A percentile compares a stretch with the other conserved stretches of the same genome.
These are phyloP conservation scores for Suillus bovinus DNA, from an alignment of 768 basidiomycete genomes.

Conservation along the genomic window DNA sequence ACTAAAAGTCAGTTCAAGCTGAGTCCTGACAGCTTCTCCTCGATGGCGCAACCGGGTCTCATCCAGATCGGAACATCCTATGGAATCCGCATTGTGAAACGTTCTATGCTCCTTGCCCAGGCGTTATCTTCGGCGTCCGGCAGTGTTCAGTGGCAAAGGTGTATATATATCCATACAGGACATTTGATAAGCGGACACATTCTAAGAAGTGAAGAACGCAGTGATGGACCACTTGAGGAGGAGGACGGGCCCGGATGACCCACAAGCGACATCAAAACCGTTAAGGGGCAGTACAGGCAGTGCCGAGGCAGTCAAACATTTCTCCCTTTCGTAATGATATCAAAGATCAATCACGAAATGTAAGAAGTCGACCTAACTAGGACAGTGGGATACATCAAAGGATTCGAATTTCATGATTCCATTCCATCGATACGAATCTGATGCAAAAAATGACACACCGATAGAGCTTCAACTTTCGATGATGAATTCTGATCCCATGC, in stretches of 20 bases:
- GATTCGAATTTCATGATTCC: neutral
- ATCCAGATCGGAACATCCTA: neutral
- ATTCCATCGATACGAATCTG: neutral
- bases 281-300: neutral
- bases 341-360: neutral
- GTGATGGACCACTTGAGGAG: neutral
- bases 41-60: neutral
- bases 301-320: neutral
- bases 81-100: neutral
- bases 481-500: neutral
- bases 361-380: neutral
- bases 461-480: neutral
- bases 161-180: neutral
- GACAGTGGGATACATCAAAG: neutral
- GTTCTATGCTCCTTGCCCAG: neutral
- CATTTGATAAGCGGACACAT: neutral
- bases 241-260: neutral
- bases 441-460: slow-evolving; percentile 3
- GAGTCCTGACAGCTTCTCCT: neutral
- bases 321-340: neutral
- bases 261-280: neutral
- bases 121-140: neutral
- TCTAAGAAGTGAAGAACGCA: neutral
- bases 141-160: neutral
- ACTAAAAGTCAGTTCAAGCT: neutral